Evolutionary conservation across 352 stramenopile species (phyloP).

Genomic region (Phytophthora quininea): DNA sequence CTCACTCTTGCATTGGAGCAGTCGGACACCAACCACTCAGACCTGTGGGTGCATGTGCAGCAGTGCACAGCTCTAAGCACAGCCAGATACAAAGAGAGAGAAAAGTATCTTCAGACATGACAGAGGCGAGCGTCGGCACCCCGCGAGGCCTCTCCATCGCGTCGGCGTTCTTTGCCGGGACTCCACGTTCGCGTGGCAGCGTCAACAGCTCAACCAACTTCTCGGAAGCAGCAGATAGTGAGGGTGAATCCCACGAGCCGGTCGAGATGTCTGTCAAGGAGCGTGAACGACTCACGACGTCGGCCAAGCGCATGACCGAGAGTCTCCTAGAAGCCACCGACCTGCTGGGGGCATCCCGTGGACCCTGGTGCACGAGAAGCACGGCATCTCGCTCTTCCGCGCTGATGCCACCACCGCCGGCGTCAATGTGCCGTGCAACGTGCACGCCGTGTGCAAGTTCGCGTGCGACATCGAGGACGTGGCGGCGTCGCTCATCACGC

Average conservation of each 20-base stretch:
- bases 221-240: slow-evolving; percentile 26
- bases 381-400: slow-evolving; percentile 85
- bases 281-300: slow-evolving; percentile 67
- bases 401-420: slow-evolving; percentile 54
- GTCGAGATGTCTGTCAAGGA: slow-evolving; percentile 55
- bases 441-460: slow-evolving; percentile 88
- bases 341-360: slow-evolving; percentile 75
- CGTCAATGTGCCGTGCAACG: slow-evolving; percentile 77
- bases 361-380: slow-evolving; percentile 79
- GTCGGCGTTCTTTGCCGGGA: slow-evolving; percentile 17
- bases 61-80: neutral
- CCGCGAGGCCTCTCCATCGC: slow-evolving; percentile 1
- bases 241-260: neutral
- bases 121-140: slow-evolving; percentile 20
- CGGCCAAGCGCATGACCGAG: slow-evolving; percentile 85
- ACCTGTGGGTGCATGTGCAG: slow-evolving; percentile 12
- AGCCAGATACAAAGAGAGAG: slow-evolving; percentile 13
- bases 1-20: slow-evolving; percentile 38
- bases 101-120: slow-evolving; percentile 12
- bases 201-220: slow-evolving; percentile 23
- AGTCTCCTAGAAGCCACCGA: slow-evolving; percentile 78
- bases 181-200: slow-evolving; percentile 22
- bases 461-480: slow-evolving; percentile 82
- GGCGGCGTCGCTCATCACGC: slow-evolving; percentile 82
- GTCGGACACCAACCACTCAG: neutral